Percentiles rank a stretch among this genome's conserved stretches.
phyloP scores from a whole-genome alignment of 2,329 filamentous ascomycete genomes.

The Fonsecaea nubica region DNA sequence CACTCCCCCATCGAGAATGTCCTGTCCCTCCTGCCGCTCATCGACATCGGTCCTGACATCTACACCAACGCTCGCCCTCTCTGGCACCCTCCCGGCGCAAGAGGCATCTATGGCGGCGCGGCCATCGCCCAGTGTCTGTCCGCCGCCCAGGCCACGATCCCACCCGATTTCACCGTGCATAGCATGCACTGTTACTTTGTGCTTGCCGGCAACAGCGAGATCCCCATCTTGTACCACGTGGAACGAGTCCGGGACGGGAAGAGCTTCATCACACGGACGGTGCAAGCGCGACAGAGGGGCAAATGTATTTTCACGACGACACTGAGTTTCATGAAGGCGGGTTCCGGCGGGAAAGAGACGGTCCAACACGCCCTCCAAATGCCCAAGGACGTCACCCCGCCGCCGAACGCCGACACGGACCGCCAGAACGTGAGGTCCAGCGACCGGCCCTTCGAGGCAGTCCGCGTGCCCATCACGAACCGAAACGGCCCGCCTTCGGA shows the following conservation, averaged over 20 bases:
- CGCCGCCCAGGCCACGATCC: constrained; percentile 87
- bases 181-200: constrained; percentile 99
- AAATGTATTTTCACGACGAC: constrained; percentile 95
- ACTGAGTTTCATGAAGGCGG: constrained; percentile 80
- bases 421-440: constrained; percentile 17
- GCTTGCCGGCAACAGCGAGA: constrained; percentile 80
- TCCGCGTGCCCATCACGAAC: constrained; percentile 52
- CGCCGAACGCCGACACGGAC: constrained; percentile 41
- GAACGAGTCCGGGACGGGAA: constrained; percentile 90
- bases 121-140: constrained; percentile 91
- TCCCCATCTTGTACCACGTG: constrained; percentile 93
- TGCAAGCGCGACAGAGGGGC: constrained; percentile 90
- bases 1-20: constrained; percentile 88
- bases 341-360: constrained; percentile 58
- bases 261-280: constrained; percentile 88
- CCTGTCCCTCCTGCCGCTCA: constrained; percentile 80
- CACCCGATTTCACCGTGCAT: constrained; percentile 79
- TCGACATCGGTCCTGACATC: constrained; percentile 68
- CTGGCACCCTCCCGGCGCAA: constrained; percentile 90
- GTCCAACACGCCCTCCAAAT: constrained; percentile 71
- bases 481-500: constrained; percentile 59
- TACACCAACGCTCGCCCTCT: constrained; percentile 92
- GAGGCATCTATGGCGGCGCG: constrained; percentile 90
- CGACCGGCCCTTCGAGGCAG: constrained; percentile 48
- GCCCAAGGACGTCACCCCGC: constrained; percentile 53